phyloP scores from a whole-genome alignment of 495 filamentous ascomycete genomes.

The Neurospora sp. region DNA sequence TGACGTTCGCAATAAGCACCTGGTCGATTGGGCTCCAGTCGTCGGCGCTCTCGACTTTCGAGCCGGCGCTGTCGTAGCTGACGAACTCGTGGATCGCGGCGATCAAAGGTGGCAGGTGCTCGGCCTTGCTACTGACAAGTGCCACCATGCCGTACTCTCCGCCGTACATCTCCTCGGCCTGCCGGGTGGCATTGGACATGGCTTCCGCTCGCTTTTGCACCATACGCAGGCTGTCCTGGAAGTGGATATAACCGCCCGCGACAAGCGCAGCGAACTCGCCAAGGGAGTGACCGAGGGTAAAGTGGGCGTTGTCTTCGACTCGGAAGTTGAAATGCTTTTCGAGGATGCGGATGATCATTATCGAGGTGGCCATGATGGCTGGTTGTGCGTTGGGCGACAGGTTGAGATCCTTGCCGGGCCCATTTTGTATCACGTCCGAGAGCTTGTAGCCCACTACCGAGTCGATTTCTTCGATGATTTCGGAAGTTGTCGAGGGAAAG shows the following conservation, averaged over 20 bases:
- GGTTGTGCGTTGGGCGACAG: slow-evolving; percentile 85
- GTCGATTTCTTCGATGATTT: slow-evolving; percentile 78
- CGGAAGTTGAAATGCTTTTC: slow-evolving; percentile 77
- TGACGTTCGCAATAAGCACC: slow-evolving; percentile 89
- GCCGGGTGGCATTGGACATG: slow-evolving; percentile 67
- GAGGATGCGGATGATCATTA: slow-evolving; percentile 82
- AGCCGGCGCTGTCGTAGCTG: slow-evolving; percentile 50
- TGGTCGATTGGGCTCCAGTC: slow-evolving; percentile 68
- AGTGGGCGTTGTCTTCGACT: slow-evolving; percentile 55
- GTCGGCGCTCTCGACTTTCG: slow-evolving; percentile 55
- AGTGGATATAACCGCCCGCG: slow-evolving; percentile 64
- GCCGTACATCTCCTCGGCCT: slow-evolving; percentile 50
- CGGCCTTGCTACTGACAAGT: slow-evolving; percentile 65
- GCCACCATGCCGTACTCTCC: slow-evolving; percentile 92
- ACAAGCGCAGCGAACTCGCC: slow-evolving; percentile 92
- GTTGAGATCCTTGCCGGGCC: slow-evolving; percentile 65
- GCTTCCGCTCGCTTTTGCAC: slow-evolving; percentile 71
- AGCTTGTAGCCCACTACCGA: slow-evolving; percentile 55
- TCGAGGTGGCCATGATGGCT: slow-evolving; percentile 88
- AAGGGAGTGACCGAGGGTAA: slow-evolving; percentile 86
- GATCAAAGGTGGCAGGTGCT: slow-evolving; percentile 58
- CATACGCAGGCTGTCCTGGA: slow-evolving; percentile 66
- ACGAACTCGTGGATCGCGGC: slow-evolving; percentile 72
- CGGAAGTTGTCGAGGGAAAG: slow-evolving; percentile 64
- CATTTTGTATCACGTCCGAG: slow-evolving; percentile 68